Evolutionary conservation across 2,329 filamentous ascomycete species (phyloP).

Genomic region (Paecilomyces formosus): DNA sequence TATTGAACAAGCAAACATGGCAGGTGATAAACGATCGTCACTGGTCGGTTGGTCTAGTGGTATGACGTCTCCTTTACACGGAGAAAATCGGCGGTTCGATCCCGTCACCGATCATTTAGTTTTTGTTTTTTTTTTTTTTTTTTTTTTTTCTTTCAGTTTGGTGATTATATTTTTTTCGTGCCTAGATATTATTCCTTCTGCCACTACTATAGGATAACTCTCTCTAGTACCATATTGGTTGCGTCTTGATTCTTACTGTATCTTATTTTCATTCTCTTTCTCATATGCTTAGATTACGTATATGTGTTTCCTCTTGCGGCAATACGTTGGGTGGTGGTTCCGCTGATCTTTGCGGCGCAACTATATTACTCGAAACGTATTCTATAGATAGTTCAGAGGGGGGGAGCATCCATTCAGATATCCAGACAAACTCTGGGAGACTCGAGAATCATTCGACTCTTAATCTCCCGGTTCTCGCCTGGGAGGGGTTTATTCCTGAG

Average conservation of each 20-base stretch:
- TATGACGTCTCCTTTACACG: neutral
- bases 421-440: neutral
- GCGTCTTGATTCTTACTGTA: no score
- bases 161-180: no score
- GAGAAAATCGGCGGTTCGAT: neutral
- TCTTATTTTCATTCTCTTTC: no score
- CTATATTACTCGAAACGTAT: no score
- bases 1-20: neutral
- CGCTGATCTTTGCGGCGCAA: no score
- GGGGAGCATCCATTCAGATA: neutral
- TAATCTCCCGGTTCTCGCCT: neutral
- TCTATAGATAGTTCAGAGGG: neutral
- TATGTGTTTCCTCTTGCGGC: no score
- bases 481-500: neutral
- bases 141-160: no score
- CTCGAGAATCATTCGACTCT: neutral
- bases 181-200: no score
- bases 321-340: no score
- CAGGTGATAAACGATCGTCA: neutral
- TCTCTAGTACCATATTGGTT: no score
- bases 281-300: no score
- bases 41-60: neutral
- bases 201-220: no score
- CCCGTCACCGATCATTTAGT: neutral
- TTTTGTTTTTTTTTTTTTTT: neutral